Percentiles rank a stretch among this genome's conserved stretches.
phyloP scores from a whole-genome alignment of 2,329 filamentous ascomycete genomes.

The Aspergillus calidoustus region DNA sequence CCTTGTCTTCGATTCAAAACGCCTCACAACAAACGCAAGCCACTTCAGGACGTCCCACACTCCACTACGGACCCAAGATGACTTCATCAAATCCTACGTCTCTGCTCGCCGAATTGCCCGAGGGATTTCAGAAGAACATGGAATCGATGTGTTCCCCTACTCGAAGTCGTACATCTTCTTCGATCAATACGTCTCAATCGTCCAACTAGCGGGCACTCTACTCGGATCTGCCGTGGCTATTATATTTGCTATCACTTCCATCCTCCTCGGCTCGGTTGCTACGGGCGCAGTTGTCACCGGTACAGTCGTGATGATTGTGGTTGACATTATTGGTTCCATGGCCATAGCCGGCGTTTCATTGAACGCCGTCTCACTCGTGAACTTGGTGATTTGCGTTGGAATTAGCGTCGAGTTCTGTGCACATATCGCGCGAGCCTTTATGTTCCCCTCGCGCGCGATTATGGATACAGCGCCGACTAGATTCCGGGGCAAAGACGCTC shows the following conservation, averaged over 20 bases:
- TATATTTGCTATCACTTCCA: constrained; percentile 77
- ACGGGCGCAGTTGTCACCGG: constrained; percentile 82
- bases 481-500: constrained; percentile 80
- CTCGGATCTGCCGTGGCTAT: constrained; percentile 82
- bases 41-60: constrained; percentile 93
- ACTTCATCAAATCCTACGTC: constrained; percentile 91
- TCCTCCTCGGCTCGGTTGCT: constrained; percentile 80
- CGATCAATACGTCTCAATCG: constrained; percentile 90
- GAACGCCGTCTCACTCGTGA: constrained; percentile 94
- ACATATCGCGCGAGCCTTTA: constrained; percentile 93
- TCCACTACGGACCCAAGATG: constrained; percentile 81
- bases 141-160: constrained; percentile 90
- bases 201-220: constrained; percentile 76
- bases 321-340: constrained; percentile 96
- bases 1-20: constrained; percentile 74
- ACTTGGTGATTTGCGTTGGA: constrained; percentile 94
- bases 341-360: constrained; percentile 84
- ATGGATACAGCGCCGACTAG: constrained; percentile 79
- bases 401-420: constrained; percentile 98
- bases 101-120: constrained; percentile 85
- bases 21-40: constrained; percentile 73
- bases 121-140: constrained; percentile 72
- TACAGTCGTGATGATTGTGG: constrained; percentile 90
- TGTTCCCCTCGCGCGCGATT: constrained; percentile 82
- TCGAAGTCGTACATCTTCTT: constrained; percentile 99